These are phyloP conservation scores for Moricandia moricandioides DNA, from an alignment of 345 rosid genomes.

Conservation along the genomic window DNA sequence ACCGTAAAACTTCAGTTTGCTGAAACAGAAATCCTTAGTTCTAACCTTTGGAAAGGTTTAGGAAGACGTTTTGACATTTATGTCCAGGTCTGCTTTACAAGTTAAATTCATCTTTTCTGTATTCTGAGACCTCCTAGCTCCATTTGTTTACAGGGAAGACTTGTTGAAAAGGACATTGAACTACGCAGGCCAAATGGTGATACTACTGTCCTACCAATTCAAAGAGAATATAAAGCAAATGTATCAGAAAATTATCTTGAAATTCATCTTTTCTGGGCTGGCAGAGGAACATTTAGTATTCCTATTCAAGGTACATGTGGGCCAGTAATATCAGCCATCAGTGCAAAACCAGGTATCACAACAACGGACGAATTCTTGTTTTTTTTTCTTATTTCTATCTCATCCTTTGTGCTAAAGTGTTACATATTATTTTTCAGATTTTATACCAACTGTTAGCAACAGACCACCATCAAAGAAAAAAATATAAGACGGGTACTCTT, in stretches of 20 bases:
- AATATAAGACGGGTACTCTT: not conserved
- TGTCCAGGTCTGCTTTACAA: constrained; percentile 41
- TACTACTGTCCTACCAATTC: constrained; percentile 27
- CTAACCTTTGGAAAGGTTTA: constrained; percentile 36
- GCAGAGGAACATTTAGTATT: constrained; percentile 31
- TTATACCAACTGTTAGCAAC: not conserved
- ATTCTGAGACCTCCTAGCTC: not conserved
- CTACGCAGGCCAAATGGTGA: constrained; percentile 14
- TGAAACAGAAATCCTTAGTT: constrained; percentile 15
- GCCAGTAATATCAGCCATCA: constrained; percentile 46
- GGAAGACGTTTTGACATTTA: constrained; percentile 53
- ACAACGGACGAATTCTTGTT: not conserved
- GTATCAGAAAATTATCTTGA: constrained; percentile 37
- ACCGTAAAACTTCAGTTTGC: constrained; percentile 31
- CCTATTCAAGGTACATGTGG: constrained; percentile 37
- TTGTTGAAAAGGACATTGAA: constrained; percentile 26
- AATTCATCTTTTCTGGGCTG: constrained; percentile 41
- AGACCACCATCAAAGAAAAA: not conserved
- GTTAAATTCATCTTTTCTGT: not conserved
- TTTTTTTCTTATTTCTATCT: not conserved
- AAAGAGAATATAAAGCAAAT: constrained; percentile 13
- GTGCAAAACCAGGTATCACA: constrained; percentile 55
- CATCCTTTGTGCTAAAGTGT: not conserved
- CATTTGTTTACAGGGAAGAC: constrained; percentile 35
- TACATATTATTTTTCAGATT: not conserved